phyloP scores from a whole-genome alignment of 2,329 filamentous ascomycete genomes.

The Monilinia laxa region DNA sequence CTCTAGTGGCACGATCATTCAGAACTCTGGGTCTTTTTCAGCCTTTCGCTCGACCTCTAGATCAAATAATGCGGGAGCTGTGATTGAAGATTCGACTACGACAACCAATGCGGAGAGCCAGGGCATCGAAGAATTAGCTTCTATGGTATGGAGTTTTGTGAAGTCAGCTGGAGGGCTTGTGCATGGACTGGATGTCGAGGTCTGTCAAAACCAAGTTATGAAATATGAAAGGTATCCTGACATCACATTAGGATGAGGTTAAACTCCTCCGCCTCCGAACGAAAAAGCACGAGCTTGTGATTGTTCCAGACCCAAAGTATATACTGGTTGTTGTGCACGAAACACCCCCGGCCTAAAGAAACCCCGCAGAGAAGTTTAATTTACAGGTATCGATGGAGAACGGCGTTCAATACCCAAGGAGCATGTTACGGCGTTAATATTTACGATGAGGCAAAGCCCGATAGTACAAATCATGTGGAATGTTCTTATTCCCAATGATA shows the following conservation, averaged over 20 bases:
- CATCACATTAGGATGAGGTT: slow-evolving; percentile 61
- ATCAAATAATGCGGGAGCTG: neutral
- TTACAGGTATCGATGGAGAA: slow-evolving; percentile 9
- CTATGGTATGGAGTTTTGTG: slow-evolving; percentile 74
- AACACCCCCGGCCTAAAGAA: slow-evolving; percentile 62
- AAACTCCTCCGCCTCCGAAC: slow-evolving; percentile 74
- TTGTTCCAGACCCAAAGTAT: slow-evolving; percentile 78
- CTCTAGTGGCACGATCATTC: slow-evolving; percentile 69
- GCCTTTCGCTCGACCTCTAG: slow-evolving; percentile 43
- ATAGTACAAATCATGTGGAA: slow-evolving; percentile 8
- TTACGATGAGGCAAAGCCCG: neutral
- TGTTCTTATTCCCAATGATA: neutral
- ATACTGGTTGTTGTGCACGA: slow-evolving; percentile 78
- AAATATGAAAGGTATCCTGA: slow-evolving; percentile 22
- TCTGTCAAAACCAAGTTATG: slow-evolving; percentile 39
- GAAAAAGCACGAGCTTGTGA: slow-evolving; percentile 82
- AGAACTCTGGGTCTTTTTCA: slow-evolving; percentile 63
- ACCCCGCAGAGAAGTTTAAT: neutral
- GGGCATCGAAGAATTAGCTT: slow-evolving; percentile 67
- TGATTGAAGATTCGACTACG: slow-evolving; percentile 11
- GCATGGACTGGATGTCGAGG: slow-evolving; percentile 70
- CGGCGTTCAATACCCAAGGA: slow-evolving; percentile 24
- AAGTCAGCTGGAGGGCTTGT: slow-evolving; percentile 67
- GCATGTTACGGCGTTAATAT: slow-evolving; percentile 18
- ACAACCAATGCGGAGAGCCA: slow-evolving; percentile 22